Evolutionary conservation across 2,329 filamentous ascomycete genomes (phyloP), one percentile per base, ranked within the genome.

Genomic region (Fusarium hainanense): DNA sequence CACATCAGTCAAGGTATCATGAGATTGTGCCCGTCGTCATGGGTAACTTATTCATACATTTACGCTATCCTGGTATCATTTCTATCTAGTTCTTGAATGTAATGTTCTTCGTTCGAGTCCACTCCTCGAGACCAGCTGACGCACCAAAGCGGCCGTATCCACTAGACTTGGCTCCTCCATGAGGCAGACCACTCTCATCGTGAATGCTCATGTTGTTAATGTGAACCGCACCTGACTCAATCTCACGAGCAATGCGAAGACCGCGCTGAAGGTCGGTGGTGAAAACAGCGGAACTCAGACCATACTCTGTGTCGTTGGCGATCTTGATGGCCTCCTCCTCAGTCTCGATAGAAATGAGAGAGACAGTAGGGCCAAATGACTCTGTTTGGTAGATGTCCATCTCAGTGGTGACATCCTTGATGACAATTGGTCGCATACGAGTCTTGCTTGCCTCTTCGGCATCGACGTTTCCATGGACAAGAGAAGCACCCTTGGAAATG

Each of bases 301-400:
- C 93, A 76, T 94, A 96, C 51, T 93, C 91, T 2, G 91, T 93
- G 73, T 95, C 92, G 75, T 97, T 97, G 16, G 93, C 92, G 20
- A 95, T 82, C 30, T 84, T 81, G 25, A 96, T 79, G 0, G 92
- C 93, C 69, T 94, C 90, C 32, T 93, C 91, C 48, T 93, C 90
- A 4, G 80, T 83, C n/a, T 88, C 84, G 27, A 94, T 84, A 23
- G 86, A 83, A 16, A 91, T 87, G 21, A 96, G 75, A 18, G 88
- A 89, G 2, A 94, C 91, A 0, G 87, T 89, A 1, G 93, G 93
- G 0, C 92, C 93, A 73, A 97, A 97, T 2, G 88, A 91, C 79
- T 97, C 93, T 2, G 86, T 89, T 70, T 87, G 81, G 79, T 91
- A 95, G 18, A 97, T 80, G 58, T 93, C 89, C 93, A 95, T 96